Percentiles rank a stretch among this genome's conserved stretches.
Conservation (phyloP, 371 early-diverging fungal genomes). For the Mortierella sp. region DNA sequence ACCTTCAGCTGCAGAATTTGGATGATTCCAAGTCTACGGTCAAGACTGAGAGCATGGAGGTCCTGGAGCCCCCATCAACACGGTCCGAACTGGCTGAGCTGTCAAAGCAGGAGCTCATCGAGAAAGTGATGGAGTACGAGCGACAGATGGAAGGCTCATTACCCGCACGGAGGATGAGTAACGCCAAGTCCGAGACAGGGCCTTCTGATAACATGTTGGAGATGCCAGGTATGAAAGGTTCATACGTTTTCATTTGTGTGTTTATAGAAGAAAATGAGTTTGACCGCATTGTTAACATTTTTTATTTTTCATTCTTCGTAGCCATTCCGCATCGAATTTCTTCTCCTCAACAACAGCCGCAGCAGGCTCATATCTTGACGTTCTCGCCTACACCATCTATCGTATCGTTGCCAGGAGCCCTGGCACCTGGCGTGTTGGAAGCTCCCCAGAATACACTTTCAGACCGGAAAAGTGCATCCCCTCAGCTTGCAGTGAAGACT, state of each 20-base stretch:
- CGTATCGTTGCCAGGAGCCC: conserved; percentile 8
- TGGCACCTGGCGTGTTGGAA: conserved; percentile 14
- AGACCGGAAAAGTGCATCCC: conserved; percentile 11
- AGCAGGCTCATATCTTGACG: conserved; percentile 18
- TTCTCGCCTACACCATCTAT: conserved; percentile 34
- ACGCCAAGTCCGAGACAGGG: conserved; percentile 17
- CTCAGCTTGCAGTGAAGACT: conserved; percentile 2
- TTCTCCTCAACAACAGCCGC: conserved; percentile 22
- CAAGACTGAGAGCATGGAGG: conserved; percentile 34
- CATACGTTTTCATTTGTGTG: neutral
- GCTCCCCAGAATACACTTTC: neutral
- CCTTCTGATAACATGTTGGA: neutral
- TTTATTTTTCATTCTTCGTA: neutral
- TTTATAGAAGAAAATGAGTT: neutral
- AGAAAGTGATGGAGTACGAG: conserved; percentile 57
- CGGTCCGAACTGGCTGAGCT: conserved; percentile 38
- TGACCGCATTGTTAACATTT: neutral
- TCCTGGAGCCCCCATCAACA: conserved; percentile 30
- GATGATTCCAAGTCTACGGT: conserved; percentile 25
- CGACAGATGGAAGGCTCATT: conserved; percentile 45
- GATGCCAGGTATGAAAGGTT: conserved; percentile 9
- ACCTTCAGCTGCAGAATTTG: conserved; percentile 41
- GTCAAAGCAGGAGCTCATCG: conserved; percentile 45
- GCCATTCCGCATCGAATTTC: conserved; percentile 1
- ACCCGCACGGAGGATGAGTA: conserved; percentile 32